Conservation (phyloP, 225 moss, liverwort and hornwort genomes). For the Sphagnum tenellum region DNA sequence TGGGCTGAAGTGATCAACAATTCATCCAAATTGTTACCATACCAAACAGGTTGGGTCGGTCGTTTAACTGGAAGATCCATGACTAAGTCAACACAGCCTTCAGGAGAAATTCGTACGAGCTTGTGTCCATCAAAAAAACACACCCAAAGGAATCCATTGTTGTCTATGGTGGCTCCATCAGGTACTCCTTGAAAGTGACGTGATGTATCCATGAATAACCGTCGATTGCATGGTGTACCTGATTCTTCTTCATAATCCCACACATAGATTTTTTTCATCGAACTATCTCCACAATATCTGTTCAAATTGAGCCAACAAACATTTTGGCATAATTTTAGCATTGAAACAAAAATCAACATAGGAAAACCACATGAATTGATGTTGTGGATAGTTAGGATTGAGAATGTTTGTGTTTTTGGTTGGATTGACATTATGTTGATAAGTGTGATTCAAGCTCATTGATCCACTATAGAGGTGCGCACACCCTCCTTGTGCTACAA, state of each 20-base stretch:
- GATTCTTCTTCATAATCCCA: constrained; percentile 84
- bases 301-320: too few relatives aligned
- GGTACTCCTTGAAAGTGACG: constrained; percentile 29
- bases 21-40: constrained; percentile 19
- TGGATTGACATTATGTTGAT: too few relatives aligned
- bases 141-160: constrained; percentile 31
- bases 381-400: too few relatives aligned
- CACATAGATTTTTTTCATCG: constrained; percentile 72
- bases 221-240: constrained; percentile 57
- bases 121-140: constrained; percentile 34
- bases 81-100: constrained; percentile 20
- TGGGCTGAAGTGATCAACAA: constrained; percentile 32
- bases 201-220: constrained; percentile 62
- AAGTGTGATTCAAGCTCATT: too few relatives aligned
- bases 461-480: too few relatives aligned
- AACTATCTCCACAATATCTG: constrained; percentile 77
- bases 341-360: too few relatives aligned
- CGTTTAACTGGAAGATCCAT: constrained; percentile 57
- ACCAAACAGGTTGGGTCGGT: constrained; percentile 70
- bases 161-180: constrained; percentile 36
- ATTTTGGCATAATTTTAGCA: too few relatives aligned
- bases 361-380: too few relatives aligned
- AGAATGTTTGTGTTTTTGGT: too few relatives aligned
- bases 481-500: too few relatives aligned
- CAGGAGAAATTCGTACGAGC: constrained; percentile 24